These are phyloP conservation scores for Quercus rubra DNA, from an alignment of 306 rosid genomes.

Conservation along the genomic window DNA sequence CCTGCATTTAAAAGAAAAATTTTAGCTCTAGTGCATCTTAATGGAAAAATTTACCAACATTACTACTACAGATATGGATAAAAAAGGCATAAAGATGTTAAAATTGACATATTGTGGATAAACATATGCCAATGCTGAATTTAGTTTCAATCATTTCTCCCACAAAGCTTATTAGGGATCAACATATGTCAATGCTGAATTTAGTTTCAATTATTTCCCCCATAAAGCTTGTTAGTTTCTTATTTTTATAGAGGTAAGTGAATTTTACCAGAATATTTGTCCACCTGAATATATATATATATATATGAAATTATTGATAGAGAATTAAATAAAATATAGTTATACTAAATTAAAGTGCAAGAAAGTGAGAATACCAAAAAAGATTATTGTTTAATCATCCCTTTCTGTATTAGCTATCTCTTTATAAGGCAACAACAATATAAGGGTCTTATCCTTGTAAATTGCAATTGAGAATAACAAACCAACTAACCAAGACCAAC, in stretches of 20 bases:
- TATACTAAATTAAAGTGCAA: too few relatives aligned
- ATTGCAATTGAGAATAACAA: neutral
- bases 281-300: neutral
- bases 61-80: too few relatives aligned
- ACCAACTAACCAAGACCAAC: neutral
- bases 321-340: neutral
- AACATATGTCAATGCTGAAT: neutral
- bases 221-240: neutral
- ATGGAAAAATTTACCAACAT: neutral
- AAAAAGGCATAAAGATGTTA: too few relatives aligned
- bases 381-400: neutral
- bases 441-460: neutral
- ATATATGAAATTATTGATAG: too few relatives aligned
- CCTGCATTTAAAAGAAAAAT: conserved; percentile 39
- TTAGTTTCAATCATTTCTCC: neutral
- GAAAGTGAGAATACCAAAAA: neutral
- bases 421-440: neutral
- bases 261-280: neutral
- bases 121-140: neutral
- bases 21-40: neutral
- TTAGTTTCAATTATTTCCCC: neutral
- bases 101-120: too few relatives aligned
- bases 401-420: neutral
- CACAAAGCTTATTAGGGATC: too few relatives aligned
- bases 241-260: neutral